A percentile compares a stretch with the other conserved stretches of the same genome.
phyloP scores from a whole-genome alignment of 2,329 filamentous ascomycete genomes.

The Teratosphaeria gauchensis region DNA sequence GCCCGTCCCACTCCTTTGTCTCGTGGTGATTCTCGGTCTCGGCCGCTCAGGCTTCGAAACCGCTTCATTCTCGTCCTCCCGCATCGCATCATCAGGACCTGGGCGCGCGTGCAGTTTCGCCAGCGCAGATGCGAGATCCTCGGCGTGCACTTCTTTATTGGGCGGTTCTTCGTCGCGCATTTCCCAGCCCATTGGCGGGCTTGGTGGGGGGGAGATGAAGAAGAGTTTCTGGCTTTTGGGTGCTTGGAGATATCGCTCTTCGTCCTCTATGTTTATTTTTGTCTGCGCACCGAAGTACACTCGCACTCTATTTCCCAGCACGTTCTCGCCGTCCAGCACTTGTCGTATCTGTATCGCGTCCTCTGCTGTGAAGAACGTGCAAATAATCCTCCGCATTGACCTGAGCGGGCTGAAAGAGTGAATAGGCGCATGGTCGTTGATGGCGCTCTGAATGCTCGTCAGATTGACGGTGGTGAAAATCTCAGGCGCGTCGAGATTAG shows the following conservation, averaged over 20 bases:
- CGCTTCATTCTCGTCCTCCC: conserved; percentile 9
- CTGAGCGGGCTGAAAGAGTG: conserved; percentile 73
- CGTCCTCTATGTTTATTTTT: conserved; percentile 31
- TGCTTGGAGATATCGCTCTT: conserved; percentile 40
- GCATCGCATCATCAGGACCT: conserved; percentile 21
- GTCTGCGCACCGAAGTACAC: conserved; percentile 53
- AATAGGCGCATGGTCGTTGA: conserved; percentile 59
- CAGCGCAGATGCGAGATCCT: conserved; percentile 50
- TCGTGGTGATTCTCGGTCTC: conserved; percentile 5
- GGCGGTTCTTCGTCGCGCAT: conserved; percentile 53
- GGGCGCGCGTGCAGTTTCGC: conserved; percentile 40
- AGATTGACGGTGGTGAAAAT: conserved; percentile 69
- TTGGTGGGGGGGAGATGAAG: conserved; percentile 57
- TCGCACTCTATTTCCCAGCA: conserved; percentile 60
- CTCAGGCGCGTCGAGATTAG: conserved; percentile 62
- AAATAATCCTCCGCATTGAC: conserved; percentile 71
- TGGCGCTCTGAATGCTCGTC: conserved; percentile 61
- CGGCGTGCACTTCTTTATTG: conserved; percentile 56
- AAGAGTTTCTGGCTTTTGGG: conserved; percentile 53
- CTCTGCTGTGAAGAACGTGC: conserved; percentile 63
- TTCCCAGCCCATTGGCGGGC: conserved; percentile 56
- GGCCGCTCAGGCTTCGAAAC: not conserved
- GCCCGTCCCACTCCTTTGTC: conserved; percentile 41
- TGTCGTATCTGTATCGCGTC: conserved; percentile 62
- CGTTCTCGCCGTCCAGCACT: conserved; percentile 62